Conservation (phyloP, 1,284 basidiomycete genomes). For the Agaricales sp. region DNA sequence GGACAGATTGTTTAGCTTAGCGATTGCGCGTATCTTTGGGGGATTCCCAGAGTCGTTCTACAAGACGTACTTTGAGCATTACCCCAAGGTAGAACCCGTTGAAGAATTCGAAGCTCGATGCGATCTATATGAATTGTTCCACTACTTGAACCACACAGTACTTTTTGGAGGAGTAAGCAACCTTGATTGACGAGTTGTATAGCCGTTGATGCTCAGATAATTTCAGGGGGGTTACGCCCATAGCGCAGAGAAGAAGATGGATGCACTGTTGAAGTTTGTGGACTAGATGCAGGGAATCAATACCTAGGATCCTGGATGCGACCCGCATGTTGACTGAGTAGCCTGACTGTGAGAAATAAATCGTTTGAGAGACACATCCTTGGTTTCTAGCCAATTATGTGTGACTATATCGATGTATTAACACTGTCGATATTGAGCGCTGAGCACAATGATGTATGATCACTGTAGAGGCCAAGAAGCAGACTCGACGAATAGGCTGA, state of each 20-base stretch:
- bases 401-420: too few relatives aligned
- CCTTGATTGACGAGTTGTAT: too few relatives aligned
- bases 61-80: slow-evolving; percentile 58
- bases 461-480: too few relatives aligned
- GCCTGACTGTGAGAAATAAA: too few relatives aligned
- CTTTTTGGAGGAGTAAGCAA: slow-evolving; percentile 73
- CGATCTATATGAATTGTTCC: slow-evolving; percentile 77
- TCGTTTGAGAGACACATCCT: too few relatives aligned
- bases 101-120: slow-evolving; percentile 61
- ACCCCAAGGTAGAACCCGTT: slow-evolving; percentile 60
- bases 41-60: slow-evolving; percentile 69
- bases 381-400: too few relatives aligned
- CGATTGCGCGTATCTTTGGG: slow-evolving; percentile 79
- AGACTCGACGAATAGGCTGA: too few relatives aligned
- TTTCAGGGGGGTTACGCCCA: slow-evolving; percentile 45
- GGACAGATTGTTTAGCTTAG: slow-evolving; percentile 37
- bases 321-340: too few relatives aligned
- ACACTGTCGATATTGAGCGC: too few relatives aligned
- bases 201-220: too few relatives aligned
- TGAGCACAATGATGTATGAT: too few relatives aligned
- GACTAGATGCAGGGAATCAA: slow-evolving; percentile 12
- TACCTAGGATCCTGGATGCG: too few relatives aligned
- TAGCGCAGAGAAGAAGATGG: slow-evolving; percentile 46
- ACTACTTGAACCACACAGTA: slow-evolving; percentile 78
- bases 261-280: slow-evolving; percentile 29